These are phyloP conservation scores for Coemansia sp. DNA, from an alignment of 192 early-diverging fungal genomes.

Conservation along the genomic window DNA sequence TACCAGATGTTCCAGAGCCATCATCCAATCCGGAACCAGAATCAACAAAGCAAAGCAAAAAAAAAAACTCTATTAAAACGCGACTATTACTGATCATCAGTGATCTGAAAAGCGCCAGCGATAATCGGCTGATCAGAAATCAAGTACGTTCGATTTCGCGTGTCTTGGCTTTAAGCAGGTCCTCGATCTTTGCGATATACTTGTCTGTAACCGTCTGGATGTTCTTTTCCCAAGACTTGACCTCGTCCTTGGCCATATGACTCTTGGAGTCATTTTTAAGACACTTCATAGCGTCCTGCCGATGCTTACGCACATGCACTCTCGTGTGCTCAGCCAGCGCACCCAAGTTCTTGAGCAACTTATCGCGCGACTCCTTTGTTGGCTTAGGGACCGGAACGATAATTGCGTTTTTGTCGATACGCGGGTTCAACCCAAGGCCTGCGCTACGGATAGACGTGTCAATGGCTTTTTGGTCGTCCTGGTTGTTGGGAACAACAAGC, in stretches of 20 bases:
- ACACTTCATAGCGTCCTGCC: constrained; percentile 74
- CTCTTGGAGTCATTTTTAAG: constrained; percentile 65
- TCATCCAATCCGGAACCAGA: too few relatives aligned
- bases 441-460: constrained; percentile 78
- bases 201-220: constrained; percentile 67
- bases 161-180: constrained; percentile 63
- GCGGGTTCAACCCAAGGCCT: constrained; percentile 78
- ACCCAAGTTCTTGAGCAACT: constrained; percentile 63
- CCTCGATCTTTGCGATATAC: constrained; percentile 62
- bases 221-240: constrained; percentile 61
- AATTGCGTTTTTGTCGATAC: constrained; percentile 67
- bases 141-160: constrained; percentile 62
- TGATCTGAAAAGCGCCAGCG: too few relatives aligned
- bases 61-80: too few relatives aligned
- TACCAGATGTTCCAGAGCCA: too few relatives aligned
- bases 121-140: constrained; percentile 11
- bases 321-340: constrained; percentile 68
- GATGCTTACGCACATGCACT: constrained; percentile 62
- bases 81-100: too few relatives aligned
- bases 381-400: constrained; percentile 83
- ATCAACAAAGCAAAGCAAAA: too few relatives aligned
- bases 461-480: constrained; percentile 64
- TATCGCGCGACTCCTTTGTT: constrained; percentile 74
- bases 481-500: constrained; percentile 73
- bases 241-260: constrained; percentile 58